phyloP scores from a whole-genome alignment of 495 filamentous ascomycete genomes.

The Neurospora terricola region DNA sequence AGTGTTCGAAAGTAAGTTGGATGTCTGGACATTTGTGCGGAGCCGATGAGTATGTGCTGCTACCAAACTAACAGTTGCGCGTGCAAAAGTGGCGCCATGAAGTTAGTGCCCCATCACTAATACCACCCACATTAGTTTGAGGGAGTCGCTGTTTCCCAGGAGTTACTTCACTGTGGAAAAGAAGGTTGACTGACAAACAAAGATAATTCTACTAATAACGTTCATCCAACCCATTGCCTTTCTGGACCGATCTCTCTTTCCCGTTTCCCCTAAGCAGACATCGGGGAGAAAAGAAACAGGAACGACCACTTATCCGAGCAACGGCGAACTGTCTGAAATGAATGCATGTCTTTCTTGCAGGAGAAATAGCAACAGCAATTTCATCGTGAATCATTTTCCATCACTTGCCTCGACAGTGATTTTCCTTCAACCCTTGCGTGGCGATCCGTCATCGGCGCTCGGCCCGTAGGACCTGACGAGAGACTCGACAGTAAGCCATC shows the following conservation, averaged over 20 bases:
- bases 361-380: not conserved
- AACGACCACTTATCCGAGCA: not conserved
- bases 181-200: not conserved
- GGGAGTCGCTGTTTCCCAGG: not conserved
- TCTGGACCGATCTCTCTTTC: not conserved
- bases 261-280: not conserved
- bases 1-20: not conserved
- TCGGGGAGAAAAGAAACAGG: not conserved
- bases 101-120: not conserved
- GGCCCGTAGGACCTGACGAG: not conserved
- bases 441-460: not conserved
- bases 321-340: not conserved
- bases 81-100: not conserved
- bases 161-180: not conserved
- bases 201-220: not conserved
- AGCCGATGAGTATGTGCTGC: not conserved
- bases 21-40: not conserved
- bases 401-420: not conserved
- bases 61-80: not conserved
- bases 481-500: not conserved
- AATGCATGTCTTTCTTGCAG: not conserved
- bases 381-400: not conserved
- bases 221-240: not conserved
- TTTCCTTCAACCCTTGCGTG: not conserved
- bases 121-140: not conserved